phyloP scores from a whole-genome alignment of 2,329 filamentous ascomycete genomes.

The Tolypocladium pustulatum region DNA sequence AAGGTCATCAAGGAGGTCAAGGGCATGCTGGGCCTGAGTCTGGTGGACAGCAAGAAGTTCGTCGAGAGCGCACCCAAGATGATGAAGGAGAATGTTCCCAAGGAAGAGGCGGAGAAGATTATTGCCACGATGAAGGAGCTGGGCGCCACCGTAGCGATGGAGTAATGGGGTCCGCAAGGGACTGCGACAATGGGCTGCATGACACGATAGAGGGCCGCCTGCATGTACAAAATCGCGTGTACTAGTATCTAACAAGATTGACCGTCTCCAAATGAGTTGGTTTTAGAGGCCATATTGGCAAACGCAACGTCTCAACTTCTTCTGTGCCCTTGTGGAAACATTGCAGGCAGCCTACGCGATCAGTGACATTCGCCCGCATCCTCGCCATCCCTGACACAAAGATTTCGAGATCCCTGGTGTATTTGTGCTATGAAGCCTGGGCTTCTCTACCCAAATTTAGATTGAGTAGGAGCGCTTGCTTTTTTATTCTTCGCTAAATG shows the following conservation, averaged over 20 bases:
- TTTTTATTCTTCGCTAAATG: neutral
- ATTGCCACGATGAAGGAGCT: slow-evolving; percentile 88
- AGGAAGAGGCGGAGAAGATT: slow-evolving; percentile 99
- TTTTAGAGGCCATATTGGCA: neutral
- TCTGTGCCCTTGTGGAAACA: neutral
- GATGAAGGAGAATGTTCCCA: slow-evolving; percentile 97
- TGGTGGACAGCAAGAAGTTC: slow-evolving; percentile 99
- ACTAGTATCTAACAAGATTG: slow-evolving; percentile 20
- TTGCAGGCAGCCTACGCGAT: neutral
- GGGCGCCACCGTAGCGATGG: slow-evolving; percentile 82
- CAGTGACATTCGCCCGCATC: neutral
- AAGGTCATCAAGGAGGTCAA: slow-evolving; percentile 99
- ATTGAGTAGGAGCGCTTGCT: neutral
- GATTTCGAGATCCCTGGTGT: too few relatives aligned
- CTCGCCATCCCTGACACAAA: too few relatives aligned
- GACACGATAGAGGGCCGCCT: slow-evolving; percentile 21
- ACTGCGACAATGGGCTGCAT: slow-evolving; percentile 8
- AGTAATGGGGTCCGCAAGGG: slow-evolving; percentile 42
- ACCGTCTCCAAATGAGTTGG: neutral
- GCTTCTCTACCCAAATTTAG: neutral
- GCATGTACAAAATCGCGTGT: slow-evolving; percentile 29
- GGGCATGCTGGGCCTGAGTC: slow-evolving; percentile 80
- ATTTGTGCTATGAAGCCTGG: too few relatives aligned
- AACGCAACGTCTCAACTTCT: neutral
- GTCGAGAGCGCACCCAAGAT: slow-evolving; percentile 96